Conservation (phyloP, 176 grass and related monocot genomes). For the Oryza longistaminata region DNA sequence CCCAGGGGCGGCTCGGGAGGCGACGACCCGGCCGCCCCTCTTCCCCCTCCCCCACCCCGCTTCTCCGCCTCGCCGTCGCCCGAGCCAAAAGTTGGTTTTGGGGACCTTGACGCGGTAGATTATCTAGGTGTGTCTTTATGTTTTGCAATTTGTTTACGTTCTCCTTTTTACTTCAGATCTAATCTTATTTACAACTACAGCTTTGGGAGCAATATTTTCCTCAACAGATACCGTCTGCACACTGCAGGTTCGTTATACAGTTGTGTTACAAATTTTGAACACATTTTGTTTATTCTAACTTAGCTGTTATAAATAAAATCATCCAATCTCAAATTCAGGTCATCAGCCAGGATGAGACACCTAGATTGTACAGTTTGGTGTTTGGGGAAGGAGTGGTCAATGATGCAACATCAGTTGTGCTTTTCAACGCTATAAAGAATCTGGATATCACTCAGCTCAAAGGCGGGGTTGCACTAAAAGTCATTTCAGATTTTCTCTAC, state of each 20-base stretch:
- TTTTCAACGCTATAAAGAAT: constrained; percentile 90
- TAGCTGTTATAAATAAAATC: background rate
- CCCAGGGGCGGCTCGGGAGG: too few relatives aligned
- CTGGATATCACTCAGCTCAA: constrained; percentile 60
- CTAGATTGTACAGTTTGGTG: constrained; percentile 88
- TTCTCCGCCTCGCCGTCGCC: too few relatives aligned
- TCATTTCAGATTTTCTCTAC: constrained; percentile 79
- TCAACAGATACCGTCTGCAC: constrained; percentile 90
- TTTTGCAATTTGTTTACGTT: background rate
- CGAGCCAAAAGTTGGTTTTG: constrained; percentile 79
- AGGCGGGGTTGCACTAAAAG: constrained; percentile 44
- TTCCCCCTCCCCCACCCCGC: too few relatives aligned
- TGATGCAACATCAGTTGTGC: constrained; percentile 82
- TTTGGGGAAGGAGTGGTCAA: constrained; percentile 95
- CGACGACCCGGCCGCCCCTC: too few relatives aligned
- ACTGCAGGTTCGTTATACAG: constrained; percentile 53
- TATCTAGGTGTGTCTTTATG: constrained; percentile 57
- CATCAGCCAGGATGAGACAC: constrained; percentile 86
- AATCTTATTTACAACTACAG: constrained; percentile 35
- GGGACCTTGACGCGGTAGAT: constrained; percentile 47
- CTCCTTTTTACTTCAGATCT: background rate
- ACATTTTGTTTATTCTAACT: background rate
- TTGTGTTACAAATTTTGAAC: background rate
- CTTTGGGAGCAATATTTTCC: constrained; percentile 88
- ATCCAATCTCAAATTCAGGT: constrained; percentile 43